phyloP scores from a whole-genome alignment of 2,329 filamentous ascomycete species.

The Rhexocercosporidium sp. region DNA sequence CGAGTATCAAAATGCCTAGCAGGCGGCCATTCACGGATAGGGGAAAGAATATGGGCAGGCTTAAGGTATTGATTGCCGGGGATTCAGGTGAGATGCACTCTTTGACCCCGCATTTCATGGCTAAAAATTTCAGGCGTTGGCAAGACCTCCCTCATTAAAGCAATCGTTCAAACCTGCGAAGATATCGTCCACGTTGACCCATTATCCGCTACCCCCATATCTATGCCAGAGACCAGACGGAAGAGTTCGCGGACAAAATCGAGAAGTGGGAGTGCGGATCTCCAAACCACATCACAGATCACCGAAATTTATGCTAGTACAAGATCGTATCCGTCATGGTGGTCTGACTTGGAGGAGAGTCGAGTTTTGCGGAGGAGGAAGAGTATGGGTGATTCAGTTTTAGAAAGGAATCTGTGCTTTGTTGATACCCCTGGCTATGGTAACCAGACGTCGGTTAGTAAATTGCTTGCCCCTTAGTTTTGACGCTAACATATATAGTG shows the following conservation, averaged over 20 bases:
- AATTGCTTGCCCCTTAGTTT: conserved; percentile 25
- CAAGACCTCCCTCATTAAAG: conserved; percentile 88
- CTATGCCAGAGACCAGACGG: conserved; percentile 37
- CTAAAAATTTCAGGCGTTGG: conserved; percentile 66
- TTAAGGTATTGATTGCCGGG: conserved; percentile 89
- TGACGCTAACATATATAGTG: conserved; percentile 45
- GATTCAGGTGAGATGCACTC: conserved; percentile 62
- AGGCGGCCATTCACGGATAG: conserved; percentile 88
- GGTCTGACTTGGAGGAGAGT: conserved; percentile 77
- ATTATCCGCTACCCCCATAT: conserved; percentile 43
- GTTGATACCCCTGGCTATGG: conserved; percentile 79
- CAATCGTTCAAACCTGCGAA: conserved; percentile 83
- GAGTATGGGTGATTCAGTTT: conserved; percentile 74
- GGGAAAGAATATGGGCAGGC: conserved; percentile 80
- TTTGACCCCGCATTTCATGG: not conserved
- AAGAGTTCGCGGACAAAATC: conserved; percentile 37
- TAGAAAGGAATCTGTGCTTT: conserved; percentile 94
- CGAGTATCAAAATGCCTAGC: conserved; percentile 88
- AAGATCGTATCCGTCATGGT: conserved; percentile 87
- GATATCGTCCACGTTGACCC: conserved; percentile 92
- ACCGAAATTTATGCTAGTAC: conserved; percentile 80
- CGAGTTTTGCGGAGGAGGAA: conserved; percentile 65
- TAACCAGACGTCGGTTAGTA: conserved; percentile 56
- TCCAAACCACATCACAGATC: conserved; percentile 49
- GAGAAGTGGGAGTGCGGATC: conserved; percentile 32